These are phyloP conservation scores for Termitomyces bulborhizus DNA, from an alignment of 768 basidiomycete species.

Conservation along the genomic window DNA sequence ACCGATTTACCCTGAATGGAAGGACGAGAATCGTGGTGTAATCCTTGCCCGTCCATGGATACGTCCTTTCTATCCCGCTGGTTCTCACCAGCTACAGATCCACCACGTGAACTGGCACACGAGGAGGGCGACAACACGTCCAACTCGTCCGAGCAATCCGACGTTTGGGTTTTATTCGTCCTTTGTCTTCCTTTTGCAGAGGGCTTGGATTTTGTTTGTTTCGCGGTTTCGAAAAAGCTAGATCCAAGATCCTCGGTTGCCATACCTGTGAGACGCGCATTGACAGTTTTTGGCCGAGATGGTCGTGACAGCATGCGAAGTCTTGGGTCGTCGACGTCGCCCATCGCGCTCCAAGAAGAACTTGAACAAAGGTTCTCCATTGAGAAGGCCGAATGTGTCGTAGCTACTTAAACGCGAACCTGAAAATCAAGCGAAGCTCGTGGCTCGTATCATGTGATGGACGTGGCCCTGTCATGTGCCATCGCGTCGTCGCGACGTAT, in stretches of 20 bases:
- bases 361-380: constrained; percentile 11
- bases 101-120: constrained; percentile 10
- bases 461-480: not conserved
- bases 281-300: not conserved
- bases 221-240: constrained; percentile 8
- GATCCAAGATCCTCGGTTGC: constrained; percentile 15
- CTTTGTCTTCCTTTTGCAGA: not conserved
- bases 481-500: not conserved
- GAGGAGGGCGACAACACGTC: constrained; percentile 17
- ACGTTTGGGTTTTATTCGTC: not conserved
- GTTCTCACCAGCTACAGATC: constrained; percentile 8
- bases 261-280: constrained; percentile 6
- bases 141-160: constrained; percentile 9
- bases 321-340: constrained; percentile 3
- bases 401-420: not conserved
- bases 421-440: not conserved
- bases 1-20: not conserved
- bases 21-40: not conserved
- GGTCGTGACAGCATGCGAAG: constrained; percentile 10
- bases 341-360: constrained; percentile 4
- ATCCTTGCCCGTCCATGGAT: constrained; percentile 1
- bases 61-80: constrained; percentile 10
- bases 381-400: not conserved
- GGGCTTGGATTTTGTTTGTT: not conserved
- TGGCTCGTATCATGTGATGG: constrained; percentile 1